Evolutionary conservation across 2,329 filamentous ascomycete genomes (phyloP).

Genomic region (Cryoendolithus antarcticus): DNA sequence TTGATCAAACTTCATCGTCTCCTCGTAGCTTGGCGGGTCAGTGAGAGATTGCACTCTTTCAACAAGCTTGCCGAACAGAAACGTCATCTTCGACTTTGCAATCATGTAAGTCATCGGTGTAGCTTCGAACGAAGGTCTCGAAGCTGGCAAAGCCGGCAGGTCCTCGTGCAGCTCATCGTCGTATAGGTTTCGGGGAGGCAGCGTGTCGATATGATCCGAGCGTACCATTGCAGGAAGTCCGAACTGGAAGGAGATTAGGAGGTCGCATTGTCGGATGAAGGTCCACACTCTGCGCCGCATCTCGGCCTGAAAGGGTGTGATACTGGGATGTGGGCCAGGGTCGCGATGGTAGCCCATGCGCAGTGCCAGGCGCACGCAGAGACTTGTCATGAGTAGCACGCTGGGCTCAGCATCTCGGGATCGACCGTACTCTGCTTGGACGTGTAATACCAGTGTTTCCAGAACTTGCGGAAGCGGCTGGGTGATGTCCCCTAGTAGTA

Average conservation of each 20-base stretch:
- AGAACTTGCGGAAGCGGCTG: slow-evolving; percentile 61
- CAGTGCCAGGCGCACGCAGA: slow-evolving; percentile 52
- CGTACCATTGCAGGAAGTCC: slow-evolving; percentile 54
- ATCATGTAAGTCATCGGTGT: slow-evolving; percentile 74
- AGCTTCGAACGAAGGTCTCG: slow-evolving; percentile 54
- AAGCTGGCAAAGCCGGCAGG: slow-evolving; percentile 54
- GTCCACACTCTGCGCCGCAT: slow-evolving; percentile 54
- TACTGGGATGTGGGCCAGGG: slow-evolving; percentile 57
- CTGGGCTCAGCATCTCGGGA: slow-evolving; percentile 62
- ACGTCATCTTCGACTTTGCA: slow-evolving; percentile 54
- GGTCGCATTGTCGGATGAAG: slow-evolving; percentile 59
- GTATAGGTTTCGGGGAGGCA: slow-evolving; percentile 64
- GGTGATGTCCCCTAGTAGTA: slow-evolving; percentile 65
- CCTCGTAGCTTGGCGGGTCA: slow-evolving; percentile 48
- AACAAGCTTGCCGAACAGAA: slow-evolving; percentile 59
- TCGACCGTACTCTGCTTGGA: slow-evolving; percentile 62
- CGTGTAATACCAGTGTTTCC: slow-evolving; percentile 65
- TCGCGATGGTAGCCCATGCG: slow-evolving; percentile 71
- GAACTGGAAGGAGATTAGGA: slow-evolving; percentile 64
- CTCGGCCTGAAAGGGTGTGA: slow-evolving; percentile 65
- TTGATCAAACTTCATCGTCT: slow-evolving; percentile 47
- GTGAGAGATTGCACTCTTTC: slow-evolving; percentile 51
- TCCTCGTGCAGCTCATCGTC: slow-evolving; percentile 67
- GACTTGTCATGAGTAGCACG: slow-evolving; percentile 48
- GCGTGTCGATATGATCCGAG: slow-evolving; percentile 61